Evolutionary conservation across 2,329 filamentous ascomycete species (phyloP), one percentile per base, ranked within the genome.

Genomic region (Coniochaeta hoffmannii): DNA sequence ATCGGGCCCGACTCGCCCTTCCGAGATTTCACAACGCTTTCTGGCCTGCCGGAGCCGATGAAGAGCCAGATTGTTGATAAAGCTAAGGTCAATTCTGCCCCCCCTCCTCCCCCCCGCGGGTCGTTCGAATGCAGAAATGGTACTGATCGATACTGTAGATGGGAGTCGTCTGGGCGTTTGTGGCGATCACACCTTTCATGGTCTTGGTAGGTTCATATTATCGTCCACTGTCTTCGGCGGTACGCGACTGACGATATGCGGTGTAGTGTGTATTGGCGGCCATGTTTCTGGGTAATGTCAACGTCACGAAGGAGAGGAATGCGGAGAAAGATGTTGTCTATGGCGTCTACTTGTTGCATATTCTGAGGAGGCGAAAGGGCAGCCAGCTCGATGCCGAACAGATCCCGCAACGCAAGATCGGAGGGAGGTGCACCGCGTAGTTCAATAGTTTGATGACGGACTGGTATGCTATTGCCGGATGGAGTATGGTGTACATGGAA

Each of bases 91-190:
- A 54, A 41, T 58, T 57, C 56, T 63, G 55, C n/a, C n/a, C 15
- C n/a, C 19, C 57, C 31, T 55, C 59, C 26, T 34, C 31, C 22
- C 53, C 61, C 22, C 56, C 53, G 11, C 56, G 63, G 60, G 75
- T 74, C 57, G 7, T 32, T 15, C 14, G 4, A 46, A 10, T 46
- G n/a, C 10, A 4, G 19, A 5, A n/a, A 4, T 46, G n/a, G 19
- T 46, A 28, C 24, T 4, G 19, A 44, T 2, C 4, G 11, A 24
- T n/a, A 3, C 24, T 9, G 38, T 28, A 46, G 41, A 46, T 46
- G 41, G 85, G 82, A 0, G 80, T 87, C n/a, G 80, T 83, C 59
- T 86, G 83, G 79, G 81, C 83, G 0, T 85, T 85, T 61, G 75
- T 86, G 36, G 72, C 82, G 0, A 77, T 88, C 35, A 68, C 81